These are phyloP conservation scores for Biancaea sappan DNA, from an alignment of 306 rosid species.

Conservation along the genomic window DNA sequence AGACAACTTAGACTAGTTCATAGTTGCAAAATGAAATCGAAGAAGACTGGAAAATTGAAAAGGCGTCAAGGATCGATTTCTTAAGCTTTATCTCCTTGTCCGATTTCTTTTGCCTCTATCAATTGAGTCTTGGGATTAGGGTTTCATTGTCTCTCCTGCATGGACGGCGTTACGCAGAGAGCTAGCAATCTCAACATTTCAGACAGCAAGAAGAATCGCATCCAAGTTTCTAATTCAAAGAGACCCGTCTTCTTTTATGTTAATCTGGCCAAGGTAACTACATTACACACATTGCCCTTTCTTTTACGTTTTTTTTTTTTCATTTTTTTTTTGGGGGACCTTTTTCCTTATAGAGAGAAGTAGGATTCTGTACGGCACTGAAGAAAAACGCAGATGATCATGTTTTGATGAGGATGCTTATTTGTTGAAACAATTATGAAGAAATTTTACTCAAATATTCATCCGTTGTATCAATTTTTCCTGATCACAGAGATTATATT, in stretches of 20 bases:
- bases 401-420: no score
- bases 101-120: neutral
- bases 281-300: neutral
- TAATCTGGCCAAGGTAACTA: slow-evolving; percentile 43
- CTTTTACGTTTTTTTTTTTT: neutral
- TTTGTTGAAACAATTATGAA: no score
- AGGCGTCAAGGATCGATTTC: neutral
- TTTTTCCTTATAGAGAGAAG: no score
- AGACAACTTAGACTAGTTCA: neutral
- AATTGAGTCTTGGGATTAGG: neutral
- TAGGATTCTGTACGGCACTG: neutral
- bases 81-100: neutral
- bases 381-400: neutral
- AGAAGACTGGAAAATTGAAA: neutral
- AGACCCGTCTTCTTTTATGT: slow-evolving; percentile 47
- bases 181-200: slow-evolving; percentile 26
- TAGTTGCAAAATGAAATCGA: neutral
- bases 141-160: neutral
- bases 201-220: slow-evolving; percentile 45
- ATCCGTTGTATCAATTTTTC: no score
- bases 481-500: no score
- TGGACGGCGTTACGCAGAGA: slow-evolving; percentile 33
- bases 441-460: no score
- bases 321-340: no score
- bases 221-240: slow-evolving; percentile 46